phyloP scores from a whole-genome alignment of 1,284 basidiomycete species.

The Thecaphora thlaspeos region DNA sequence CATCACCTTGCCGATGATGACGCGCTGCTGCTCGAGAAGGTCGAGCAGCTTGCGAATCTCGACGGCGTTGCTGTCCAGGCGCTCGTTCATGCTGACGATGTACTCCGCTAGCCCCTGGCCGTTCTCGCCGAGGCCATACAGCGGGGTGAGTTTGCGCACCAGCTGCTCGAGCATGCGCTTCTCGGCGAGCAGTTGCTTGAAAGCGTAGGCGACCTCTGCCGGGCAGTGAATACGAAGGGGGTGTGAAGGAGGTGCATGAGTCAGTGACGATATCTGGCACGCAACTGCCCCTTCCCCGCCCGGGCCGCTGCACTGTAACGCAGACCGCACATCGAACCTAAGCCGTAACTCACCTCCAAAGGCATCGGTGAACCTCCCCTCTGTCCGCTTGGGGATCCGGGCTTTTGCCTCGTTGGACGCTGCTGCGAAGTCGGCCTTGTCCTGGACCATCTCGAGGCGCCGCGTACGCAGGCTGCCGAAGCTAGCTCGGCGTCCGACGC shows the following conservation, averaged over 20 bases:
- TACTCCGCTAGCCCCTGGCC: slow-evolving; percentile 33
- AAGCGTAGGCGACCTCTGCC: slow-evolving; percentile 37
- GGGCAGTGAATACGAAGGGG: too few relatives aligned
- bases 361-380: slow-evolving; percentile 41
- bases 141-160: slow-evolving; percentile 43
- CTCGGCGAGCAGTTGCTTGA: slow-evolving; percentile 49
- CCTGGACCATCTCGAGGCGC: slow-evolving; percentile 31
- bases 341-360: slow-evolving; percentile 13
- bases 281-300: too few relatives aligned
- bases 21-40: slow-evolving; percentile 45
- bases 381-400: slow-evolving; percentile 33
- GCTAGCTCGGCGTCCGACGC: slow-evolving; percentile 13
- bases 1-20: slow-evolving; percentile 51
- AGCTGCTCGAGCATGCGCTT: slow-evolving; percentile 43
- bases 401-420: slow-evolving; percentile 14
- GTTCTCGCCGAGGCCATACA: slow-evolving; percentile 26
- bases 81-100: slow-evolving; percentile 33
- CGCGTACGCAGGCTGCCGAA: slow-evolving; percentile 24
- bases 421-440: slow-evolving; percentile 16
- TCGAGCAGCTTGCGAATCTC: slow-evolving; percentile 48
- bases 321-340: too few relatives aligned
- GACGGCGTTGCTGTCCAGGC: slow-evolving; percentile 26
- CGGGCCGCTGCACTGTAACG: too few relatives aligned
- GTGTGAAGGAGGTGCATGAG: too few relatives aligned
- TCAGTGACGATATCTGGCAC: too few relatives aligned